Base-by-base conservation (phyloP, 169 alveolate genomes). In the Nephromyces sp. region DNA sequence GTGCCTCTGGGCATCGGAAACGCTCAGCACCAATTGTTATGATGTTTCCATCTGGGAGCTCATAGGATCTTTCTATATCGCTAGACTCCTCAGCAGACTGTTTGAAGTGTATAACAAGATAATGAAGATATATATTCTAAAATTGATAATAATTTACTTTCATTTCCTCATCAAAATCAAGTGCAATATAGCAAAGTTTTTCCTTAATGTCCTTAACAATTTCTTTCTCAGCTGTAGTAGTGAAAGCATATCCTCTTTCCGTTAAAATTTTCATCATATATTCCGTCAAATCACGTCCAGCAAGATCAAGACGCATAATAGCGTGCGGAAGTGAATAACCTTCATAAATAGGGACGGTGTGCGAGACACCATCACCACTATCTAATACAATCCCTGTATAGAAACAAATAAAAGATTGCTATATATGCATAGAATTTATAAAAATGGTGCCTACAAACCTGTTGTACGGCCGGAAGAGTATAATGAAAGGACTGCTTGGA, bases 381-480 rank as follows among this genome's bases (percentile, higher is more conserved):
- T 98, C 99, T 61, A 96, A 84, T 51, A 96, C 98, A 30, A 94
- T 93, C 32, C 94, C 94, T 86, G 68, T 66, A 43, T 15, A 43
- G 28, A 65, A 65, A 5, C 70, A 28, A 34, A 24, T 8, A 62
- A 21, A 62, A 62, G 43, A 62, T 21, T 62, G 0, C 0, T 22
- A 0, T n/a, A n/a, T n/a, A n/a, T n/a, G n/a, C n/a, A n/a, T n/a
- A 0, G n/a, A 0, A 0, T 25, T 0, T 8, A 0, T 6, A 32
- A 32, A 62, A 53, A 69, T 69, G 71, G 52, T 68, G 28, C 33
- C 57, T 15, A 43, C 57, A 15, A 15, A 88, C 99, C 99, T 63
- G 99, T 96, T 66, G 99, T 96, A 81, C 99, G 92, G 65, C 99
- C 99, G 25, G 98, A 93, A n/a, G 99, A 95, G 82, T 97, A 97